Conservation (phyloP, 2,329 filamentous ascomycete genomes). For the Dryadomyces quercivorus region DNA sequence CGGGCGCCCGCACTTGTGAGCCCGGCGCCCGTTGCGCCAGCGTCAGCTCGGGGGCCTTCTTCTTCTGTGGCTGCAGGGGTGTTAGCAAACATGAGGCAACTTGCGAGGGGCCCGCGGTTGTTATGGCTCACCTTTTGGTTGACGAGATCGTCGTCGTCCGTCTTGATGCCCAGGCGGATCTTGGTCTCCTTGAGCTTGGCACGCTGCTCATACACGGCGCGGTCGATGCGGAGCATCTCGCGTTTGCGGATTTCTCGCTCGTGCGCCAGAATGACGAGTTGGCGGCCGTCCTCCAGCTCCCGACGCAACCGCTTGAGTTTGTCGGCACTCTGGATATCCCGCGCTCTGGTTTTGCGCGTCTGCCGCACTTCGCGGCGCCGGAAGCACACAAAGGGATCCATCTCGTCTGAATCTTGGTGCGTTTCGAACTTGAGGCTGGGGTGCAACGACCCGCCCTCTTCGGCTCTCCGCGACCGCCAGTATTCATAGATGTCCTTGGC, state of each 20-base stretch:
- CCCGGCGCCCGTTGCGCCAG: constrained; percentile 49
- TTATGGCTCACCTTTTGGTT: constrained; percentile 64
- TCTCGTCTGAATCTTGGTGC: constrained; percentile 85
- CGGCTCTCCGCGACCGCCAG: constrained; percentile 65
- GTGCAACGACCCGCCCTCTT: constrained; percentile 59
- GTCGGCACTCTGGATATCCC: constrained; percentile 88
- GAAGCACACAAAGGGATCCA: constrained; percentile 97
- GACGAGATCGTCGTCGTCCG: constrained; percentile 85
- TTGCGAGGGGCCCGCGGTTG: constrained; percentile 11
- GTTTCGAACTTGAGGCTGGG: constrained; percentile 85
- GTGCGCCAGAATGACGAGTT: constrained; percentile 64
- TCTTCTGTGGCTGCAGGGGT: constrained; percentile 50
- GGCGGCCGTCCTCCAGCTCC: constrained; percentile 80
- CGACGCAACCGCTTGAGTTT: constrained; percentile 84
- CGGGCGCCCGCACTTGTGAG: constrained; percentile 56
- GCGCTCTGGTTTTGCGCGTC: constrained; percentile 84
- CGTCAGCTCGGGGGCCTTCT: constrained; percentile 50
- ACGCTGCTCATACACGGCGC: constrained; percentile 71
- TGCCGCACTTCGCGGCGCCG: constrained; percentile 86
- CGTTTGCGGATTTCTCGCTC: constrained; percentile 71
- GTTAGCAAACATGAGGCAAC: not conserved
- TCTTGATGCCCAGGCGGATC: constrained; percentile 76
- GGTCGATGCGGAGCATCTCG: constrained; percentile 63
- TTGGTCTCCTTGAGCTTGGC: constrained; percentile 78
- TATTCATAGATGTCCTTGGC: constrained; percentile 78